Conservation (phyloP, 768 basidiomycete species). For the Boletus coccyginus region DNA sequence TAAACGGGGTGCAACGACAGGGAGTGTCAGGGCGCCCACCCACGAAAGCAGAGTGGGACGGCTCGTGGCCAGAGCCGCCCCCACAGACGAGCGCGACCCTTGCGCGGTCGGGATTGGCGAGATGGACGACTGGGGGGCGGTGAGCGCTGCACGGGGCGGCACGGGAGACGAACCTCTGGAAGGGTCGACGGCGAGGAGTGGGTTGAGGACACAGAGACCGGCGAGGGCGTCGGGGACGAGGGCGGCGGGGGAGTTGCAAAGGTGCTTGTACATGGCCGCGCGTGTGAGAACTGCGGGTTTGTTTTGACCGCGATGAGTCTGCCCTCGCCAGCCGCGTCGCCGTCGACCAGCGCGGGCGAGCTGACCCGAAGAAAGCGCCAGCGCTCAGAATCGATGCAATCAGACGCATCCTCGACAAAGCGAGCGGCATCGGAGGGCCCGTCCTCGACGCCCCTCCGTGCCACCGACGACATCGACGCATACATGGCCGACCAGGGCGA, state of each 20-base stretch:
- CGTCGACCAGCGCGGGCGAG: conserved; percentile 28
- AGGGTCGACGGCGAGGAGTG: conserved; percentile 65
- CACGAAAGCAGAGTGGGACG: conserved; percentile 87
- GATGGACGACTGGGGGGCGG: conserved; percentile 55
- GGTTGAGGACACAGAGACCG: conserved; percentile 71
- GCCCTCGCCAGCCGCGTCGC: conserved; percentile 41
- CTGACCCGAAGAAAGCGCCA: conserved; percentile 59
- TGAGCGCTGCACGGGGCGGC: neutral
- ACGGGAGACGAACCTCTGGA: conserved; percentile 46
- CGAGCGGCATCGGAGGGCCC: conserved; percentile 72
- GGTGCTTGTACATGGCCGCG: conserved; percentile 54
- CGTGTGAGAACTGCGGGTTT: neutral
- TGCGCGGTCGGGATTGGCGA: conserved; percentile 51
- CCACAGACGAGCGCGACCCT: conserved; percentile 80
- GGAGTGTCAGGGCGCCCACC: conserved; percentile 42
- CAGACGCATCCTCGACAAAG: conserved; percentile 74
- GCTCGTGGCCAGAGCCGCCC: conserved; percentile 89
- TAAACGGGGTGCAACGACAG: neutral
- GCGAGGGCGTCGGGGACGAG: conserved; percentile 78
- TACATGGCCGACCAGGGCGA: no score
- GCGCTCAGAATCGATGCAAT: conserved; percentile 74
- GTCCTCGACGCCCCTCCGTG: conserved; percentile 32
- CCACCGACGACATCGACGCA: conserved; percentile 12
- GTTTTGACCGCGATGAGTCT: conserved; percentile 38
- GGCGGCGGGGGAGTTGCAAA: conserved; percentile 65